Conservation (phyloP, 2,329 filamentous ascomycete species). For the Cordyceps farinosa region DNA sequence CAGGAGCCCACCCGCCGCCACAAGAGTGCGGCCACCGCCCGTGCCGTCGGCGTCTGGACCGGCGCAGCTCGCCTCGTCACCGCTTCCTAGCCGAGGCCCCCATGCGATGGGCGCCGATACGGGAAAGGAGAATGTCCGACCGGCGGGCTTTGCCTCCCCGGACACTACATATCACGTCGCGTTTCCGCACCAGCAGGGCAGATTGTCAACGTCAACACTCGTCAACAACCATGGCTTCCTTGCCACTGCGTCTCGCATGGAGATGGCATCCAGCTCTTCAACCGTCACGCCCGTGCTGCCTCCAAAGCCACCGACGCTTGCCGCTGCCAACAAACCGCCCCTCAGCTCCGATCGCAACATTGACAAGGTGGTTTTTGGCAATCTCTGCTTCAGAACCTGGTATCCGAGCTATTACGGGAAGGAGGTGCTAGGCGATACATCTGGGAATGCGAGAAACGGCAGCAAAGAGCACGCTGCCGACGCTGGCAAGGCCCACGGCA, state of each 20-base stretch:
- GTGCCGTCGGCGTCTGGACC: conserved; percentile 21
- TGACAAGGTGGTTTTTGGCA: conserved; percentile 79
- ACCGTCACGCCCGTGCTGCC: conserved; percentile 33
- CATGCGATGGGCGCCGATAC: conserved; percentile 25
- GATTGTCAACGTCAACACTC: conserved; percentile 28
- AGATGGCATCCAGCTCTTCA: conserved; percentile 27
- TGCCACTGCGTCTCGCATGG: conserved; percentile 30
- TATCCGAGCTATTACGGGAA: conserved; percentile 87
- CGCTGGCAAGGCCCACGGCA: conserved; percentile 27
- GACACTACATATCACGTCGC: conserved; percentile 40
- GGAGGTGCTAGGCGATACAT: conserved; percentile 58
- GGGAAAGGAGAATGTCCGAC: conserved; percentile 27
- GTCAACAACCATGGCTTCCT: conserved; percentile 34
- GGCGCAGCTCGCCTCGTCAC: not conserved
- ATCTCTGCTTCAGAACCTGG: conserved; percentile 83
- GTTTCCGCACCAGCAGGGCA: conserved; percentile 29
- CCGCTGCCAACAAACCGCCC: conserved; percentile 32
- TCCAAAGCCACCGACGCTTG: conserved; percentile 32
- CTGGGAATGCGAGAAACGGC: conserved; percentile 28
- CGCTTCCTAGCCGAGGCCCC: conserved; percentile 15
- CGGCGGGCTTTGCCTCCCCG: conserved; percentile 37
- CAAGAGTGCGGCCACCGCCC: conserved; percentile 3
- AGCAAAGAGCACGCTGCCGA: conserved; percentile 25
- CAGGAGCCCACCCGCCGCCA: not conserved
- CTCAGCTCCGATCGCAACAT: conserved; percentile 67